Base-by-base conservation (phyloP, 192 early-diverging fungal species). In the Podila epigama region DNA sequence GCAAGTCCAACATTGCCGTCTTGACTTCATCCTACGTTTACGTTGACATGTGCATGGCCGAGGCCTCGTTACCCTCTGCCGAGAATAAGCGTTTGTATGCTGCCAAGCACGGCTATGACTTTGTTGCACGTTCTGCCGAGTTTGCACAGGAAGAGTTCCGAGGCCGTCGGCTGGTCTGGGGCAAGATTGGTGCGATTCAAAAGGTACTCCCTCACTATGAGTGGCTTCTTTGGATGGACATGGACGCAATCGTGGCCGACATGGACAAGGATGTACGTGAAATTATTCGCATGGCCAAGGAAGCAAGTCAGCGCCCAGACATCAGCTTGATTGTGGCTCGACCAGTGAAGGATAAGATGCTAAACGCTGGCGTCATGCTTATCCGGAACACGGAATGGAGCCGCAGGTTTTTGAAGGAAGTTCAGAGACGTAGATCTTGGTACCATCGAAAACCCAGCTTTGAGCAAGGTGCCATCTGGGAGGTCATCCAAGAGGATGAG, bases 151-250 rank as follows among this genome's bases (percentile, higher is more conserved):
- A 88, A 63, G 65, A 66, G 11, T 34, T 66, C 28, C 75, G 75
- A 25, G 70, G 77, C n/a, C 85, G 87, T 33, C 75, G 72, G 37
- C 55, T 83, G n/a, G 87, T 88, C 11, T 88, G 87, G 87, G 87
- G 87, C 53, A 88, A 88, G 44, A 75, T 88, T 42, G 83, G 85
- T 35, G 83, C 68, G 0, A 67, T 88, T 9, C 84, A 88, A 58
- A 88, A 86, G 61, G 70, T 82, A 2, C 51, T 88, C 5, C 87
- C 87, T 2, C 79, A 86, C 25, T 88, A 88, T 61, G 83, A 88
- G 18, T 88, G 87, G 87, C 13, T 88, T 31, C 82, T 88, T 52
- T 88, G 87, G 87, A 68, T 88, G 69, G 87, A 88, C 58, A 88
- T 88, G 85, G 87, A 88, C 55, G 85, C 87, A 5, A 82, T 88